A percentile compares a stretch with the other conserved stretches of the same genome.
Evolutionary conservation across 2,329 filamentous ascomycete species (phyloP).

Genomic region (Incumbomyces delicatus): DNA sequence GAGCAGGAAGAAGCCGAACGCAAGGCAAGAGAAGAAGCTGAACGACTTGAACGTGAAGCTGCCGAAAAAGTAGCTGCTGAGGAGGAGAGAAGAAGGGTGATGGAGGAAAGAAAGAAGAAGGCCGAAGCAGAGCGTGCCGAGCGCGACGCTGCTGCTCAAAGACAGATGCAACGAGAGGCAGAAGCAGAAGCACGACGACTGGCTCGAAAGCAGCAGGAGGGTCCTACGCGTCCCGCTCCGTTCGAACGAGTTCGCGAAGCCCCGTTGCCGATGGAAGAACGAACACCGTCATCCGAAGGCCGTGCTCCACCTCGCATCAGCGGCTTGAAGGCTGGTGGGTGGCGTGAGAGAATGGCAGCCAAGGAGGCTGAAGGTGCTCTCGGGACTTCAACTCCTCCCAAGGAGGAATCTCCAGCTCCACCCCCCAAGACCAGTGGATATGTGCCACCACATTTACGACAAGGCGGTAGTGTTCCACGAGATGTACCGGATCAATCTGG

Average conservation of each 20-base stretch:
- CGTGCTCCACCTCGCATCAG: conserved; percentile 46
- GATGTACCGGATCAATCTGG: conserved; percentile 19
- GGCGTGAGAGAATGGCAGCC: conserved; percentile 52
- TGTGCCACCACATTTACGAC: conserved; percentile 33
- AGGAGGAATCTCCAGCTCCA: conserved; percentile 9
- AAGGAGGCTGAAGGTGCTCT: conserved; percentile 22
- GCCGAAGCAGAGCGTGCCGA: conserved; percentile 52
- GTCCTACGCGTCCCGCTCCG: conserved; percentile 22
- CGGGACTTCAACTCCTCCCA: conserved; percentile 6
- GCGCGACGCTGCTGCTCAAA: conserved; percentile 51
- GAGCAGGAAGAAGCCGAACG: conserved; percentile 79
- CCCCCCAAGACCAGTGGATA: conserved; percentile 22
- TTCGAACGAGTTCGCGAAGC: conserved; percentile 24
- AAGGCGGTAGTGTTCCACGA: conserved; percentile 18
- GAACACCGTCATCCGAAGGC: conserved; percentile 41
- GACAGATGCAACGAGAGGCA: conserved; percentile 74
- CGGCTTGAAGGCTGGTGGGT: conserved; percentile 31
- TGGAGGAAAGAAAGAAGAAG: conserved; percentile 60
- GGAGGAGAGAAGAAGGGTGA: conserved; percentile 65
- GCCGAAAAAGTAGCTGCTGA: conserved; percentile 73
- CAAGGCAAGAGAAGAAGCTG: conserved; percentile 70
- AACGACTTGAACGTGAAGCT: conserved; percentile 69
- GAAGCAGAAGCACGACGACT: conserved; percentile 71
- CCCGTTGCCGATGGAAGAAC: conserved; percentile 31
- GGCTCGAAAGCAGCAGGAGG: conserved; percentile 51